Evolutionary conservation across 345 rosid species (phyloP), one percentile per base, ranked within the genome.

Genomic region (Gossypium rotundifolium): DNA sequence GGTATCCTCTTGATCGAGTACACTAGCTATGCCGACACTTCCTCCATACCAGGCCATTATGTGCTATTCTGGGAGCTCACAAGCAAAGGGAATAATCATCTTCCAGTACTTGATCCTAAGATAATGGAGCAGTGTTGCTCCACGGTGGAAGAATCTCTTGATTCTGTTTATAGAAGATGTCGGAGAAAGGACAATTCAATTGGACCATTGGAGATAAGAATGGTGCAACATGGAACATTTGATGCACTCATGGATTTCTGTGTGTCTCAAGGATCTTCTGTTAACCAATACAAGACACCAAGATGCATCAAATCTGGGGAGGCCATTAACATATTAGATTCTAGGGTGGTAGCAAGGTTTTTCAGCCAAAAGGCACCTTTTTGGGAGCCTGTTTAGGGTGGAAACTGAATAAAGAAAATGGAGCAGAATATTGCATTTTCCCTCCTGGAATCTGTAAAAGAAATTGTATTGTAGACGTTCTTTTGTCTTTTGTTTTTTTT

Each of bases 231-330:
- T 22, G 94, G 94, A 46, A 79, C 93, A 59, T 94, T 94, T 65
- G 97, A 94, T 74, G 90, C 81, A 2, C 85, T 94, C 20, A 94
- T 94, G 98, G 98, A 94, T 75, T 87, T 83, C 22, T 92, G 96
- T 62, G 88, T 92, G 10, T 89, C 90, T 11, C 89, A 87, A 74
- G 98, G 98, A 6, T 94, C 98, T 62, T 94, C 98, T 0, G 88
- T 94, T 65, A 94, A 94, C 79, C 98, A 94, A 73, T 94, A 94
- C 78, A 94, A 94, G 84, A 94, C 97, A 9, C 96, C 98, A 18
- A 89, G 98, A 76, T 92, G 96, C 85, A 90, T 94, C 76, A 87
- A 87, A 74, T 82, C 96, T 9, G 84, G 80, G 75, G 87, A 83
- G 65, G 89, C 93, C 25, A 75, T 89, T n/a, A 75, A 83, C 75